Evolutionary conservation across 805 yeast species (phyloP).

Genomic region (Starmera dryadoides): DNA sequence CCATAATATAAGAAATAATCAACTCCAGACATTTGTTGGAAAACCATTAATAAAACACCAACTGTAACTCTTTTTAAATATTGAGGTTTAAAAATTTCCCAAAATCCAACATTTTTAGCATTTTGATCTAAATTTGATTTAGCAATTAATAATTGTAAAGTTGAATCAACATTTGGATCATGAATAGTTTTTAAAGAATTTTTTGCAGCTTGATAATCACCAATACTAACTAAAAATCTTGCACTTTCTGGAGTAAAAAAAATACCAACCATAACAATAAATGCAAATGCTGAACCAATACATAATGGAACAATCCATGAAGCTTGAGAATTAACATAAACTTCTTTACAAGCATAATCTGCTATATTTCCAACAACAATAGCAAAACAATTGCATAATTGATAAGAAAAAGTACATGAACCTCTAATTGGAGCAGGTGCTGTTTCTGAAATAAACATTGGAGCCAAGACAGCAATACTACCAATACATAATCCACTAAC

Average conservation of each 20-base stretch:
- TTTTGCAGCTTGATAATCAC: constrained; percentile 45
- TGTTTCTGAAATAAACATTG: constrained; percentile 62
- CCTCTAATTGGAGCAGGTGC: constrained; percentile 65
- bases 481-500: constrained; percentile 75
- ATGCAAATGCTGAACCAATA: constrained; percentile 32
- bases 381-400: constrained; percentile 57
- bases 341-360: constrained; percentile 43
- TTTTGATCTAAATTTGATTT: constrained; percentile 15
- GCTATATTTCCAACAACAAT: constrained; percentile 61
- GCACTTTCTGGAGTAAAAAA: constrained; percentile 64
- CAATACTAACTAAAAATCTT: constrained; percentile 44
- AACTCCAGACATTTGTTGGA: constrained; percentile 69
- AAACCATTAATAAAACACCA: constrained; percentile 35
- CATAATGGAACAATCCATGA: constrained; percentile 68
- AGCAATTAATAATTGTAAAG: constrained; percentile 1
- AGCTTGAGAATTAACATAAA: constrained; percentile 30
- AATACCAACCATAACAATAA: constrained; percentile 52
- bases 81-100: constrained; percentile 27
- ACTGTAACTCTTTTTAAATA: constrained; percentile 35
- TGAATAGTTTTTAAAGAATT: constrained; percentile 40
- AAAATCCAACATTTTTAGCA: constrained; percentile 18
- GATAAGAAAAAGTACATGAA: constrained; percentile 56
- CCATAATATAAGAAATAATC: constrained; percentile 69
- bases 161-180: constrained; percentile 32
- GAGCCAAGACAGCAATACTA: constrained; percentile 61